Conservation (phyloP, 345 rosid species). For the Euphorbia peplus region DNA sequence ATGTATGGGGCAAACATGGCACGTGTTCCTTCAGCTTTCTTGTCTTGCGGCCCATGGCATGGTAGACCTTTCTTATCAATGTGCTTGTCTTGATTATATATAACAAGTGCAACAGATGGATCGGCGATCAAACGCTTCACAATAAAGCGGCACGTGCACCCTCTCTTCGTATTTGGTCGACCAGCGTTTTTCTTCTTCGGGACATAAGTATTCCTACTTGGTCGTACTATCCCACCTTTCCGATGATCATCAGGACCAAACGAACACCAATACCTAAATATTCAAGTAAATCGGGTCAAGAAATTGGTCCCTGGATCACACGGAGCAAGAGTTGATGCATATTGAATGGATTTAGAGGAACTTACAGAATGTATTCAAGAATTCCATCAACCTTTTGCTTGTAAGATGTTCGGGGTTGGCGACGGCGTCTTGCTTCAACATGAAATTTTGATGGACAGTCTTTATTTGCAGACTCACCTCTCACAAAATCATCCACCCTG, state of each 20-base stretch:
- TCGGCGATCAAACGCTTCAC: constrained; percentile 93
- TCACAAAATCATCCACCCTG: constrained; percentile 89
- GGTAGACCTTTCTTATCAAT: constrained; percentile 84
- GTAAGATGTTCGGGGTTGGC: constrained; percentile 45
- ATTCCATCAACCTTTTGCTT: constrained; percentile 94
- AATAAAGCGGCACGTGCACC: constrained; percentile 93
- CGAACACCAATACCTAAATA: constrained; percentile 93
- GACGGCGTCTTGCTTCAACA: constrained; percentile 90
- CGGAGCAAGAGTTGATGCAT: constrained; percentile 8
- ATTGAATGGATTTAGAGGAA: constrained; percentile 19
- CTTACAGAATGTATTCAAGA: constrained; percentile 94
- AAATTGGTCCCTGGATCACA: neutral
- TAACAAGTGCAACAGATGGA: constrained; percentile 78
- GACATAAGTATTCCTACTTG: constrained; percentile 75
- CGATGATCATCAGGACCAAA: constrained; percentile 96
- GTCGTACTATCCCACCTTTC: constrained; percentile 79
- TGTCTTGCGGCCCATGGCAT: constrained; percentile 95
- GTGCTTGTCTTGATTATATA: constrained; percentile 86
- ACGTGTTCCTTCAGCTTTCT: constrained; percentile 87
- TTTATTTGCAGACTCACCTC: constrained; percentile 77
- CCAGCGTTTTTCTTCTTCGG: constrained; percentile 89
- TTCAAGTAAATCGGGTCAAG: constrained; percentile 19
- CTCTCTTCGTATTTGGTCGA: constrained; percentile 91
- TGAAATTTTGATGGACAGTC: constrained; percentile 94
- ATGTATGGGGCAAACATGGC: constrained; percentile 99